A percentile compares a stretch with the other conserved stretches of the same genome.
phyloP scores from a whole-genome alignment of 139 green algal species.

The Asterochloris sp. region DNA sequence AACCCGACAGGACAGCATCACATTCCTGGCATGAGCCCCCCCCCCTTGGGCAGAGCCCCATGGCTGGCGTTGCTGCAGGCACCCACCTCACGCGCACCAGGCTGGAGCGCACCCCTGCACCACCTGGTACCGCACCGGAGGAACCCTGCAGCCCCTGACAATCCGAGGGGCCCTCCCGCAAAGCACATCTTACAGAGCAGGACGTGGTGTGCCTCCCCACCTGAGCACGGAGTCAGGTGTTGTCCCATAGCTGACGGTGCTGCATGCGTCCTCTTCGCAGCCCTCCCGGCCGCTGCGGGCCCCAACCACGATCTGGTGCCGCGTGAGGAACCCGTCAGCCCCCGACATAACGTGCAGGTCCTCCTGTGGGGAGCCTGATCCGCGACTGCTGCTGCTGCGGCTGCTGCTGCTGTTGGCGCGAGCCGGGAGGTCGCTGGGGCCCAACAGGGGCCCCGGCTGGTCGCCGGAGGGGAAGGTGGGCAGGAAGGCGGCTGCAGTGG shows the following conservation, averaged over 20 bases:
- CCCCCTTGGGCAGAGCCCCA: too few relatives aligned
- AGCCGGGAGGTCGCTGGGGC: neutral
- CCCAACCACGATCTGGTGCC: constrained; percentile 15
- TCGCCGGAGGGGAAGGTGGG: neutral
- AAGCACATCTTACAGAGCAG: neutral
- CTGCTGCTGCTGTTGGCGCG: neutral
- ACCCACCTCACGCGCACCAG: too few relatives aligned
- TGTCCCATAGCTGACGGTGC: neutral
- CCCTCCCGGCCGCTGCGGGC: neutral
- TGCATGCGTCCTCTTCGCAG: neutral
- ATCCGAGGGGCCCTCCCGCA: too few relatives aligned
- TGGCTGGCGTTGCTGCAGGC: too few relatives aligned
- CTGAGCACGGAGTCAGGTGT: neutral
- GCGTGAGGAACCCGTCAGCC: constrained; percentile 15
- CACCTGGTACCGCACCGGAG: too few relatives aligned
- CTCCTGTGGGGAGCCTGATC: neutral
- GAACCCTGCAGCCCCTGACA: too few relatives aligned
- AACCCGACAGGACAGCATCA: too few relatives aligned
- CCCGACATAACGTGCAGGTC: constrained; percentile 17
- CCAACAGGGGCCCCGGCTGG: too few relatives aligned
- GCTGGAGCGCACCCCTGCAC: too few relatives aligned
- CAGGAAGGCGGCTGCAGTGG: constrained; percentile 22
- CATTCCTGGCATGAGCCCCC: too few relatives aligned
- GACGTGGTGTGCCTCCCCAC: neutral
- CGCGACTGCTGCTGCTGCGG: neutral